Conservation (phyloP, 2,329 filamentous ascomycete species). For the Tolypocladium paradoxum region DNA sequence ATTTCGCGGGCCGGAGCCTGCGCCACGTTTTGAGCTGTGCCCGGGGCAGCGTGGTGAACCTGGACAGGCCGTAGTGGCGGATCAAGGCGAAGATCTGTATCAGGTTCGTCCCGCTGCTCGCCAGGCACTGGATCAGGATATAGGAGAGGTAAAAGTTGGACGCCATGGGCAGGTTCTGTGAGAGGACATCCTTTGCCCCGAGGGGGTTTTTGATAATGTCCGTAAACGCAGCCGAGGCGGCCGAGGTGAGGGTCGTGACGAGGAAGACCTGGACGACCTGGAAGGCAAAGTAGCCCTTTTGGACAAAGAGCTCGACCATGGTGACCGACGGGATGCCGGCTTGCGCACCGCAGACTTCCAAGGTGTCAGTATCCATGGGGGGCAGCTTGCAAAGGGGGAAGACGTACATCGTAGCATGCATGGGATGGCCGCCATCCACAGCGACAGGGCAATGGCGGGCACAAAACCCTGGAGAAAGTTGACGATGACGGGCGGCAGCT, state of each 20-base stretch:
- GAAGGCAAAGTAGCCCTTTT: constrained; percentile 86
- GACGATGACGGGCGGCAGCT: constrained; percentile 59
- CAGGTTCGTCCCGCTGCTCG: constrained; percentile 62
- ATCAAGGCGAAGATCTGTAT: constrained; percentile 59
- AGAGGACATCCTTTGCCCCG: constrained; percentile 52
- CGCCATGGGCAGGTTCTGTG: constrained; percentile 64
- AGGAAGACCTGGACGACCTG: constrained; percentile 89
- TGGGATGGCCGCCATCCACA: constrained; percentile 80
- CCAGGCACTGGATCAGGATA: constrained; percentile 84
- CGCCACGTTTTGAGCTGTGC: constrained; percentile 73
- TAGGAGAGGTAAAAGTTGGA: constrained; percentile 94
- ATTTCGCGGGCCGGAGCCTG: constrained; percentile 60
- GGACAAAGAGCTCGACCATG: constrained; percentile 75
- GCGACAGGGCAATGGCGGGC: constrained; percentile 65
- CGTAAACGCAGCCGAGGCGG: constrained; percentile 59
- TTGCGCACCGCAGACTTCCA: constrained; percentile 59
- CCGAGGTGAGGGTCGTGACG: constrained; percentile 71
- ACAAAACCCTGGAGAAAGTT: constrained; percentile 79
- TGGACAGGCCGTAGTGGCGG: constrained; percentile 48
- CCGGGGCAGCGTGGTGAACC: constrained; percentile 67
- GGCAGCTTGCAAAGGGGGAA: background rate
- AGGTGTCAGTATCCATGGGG: constrained; percentile 4
- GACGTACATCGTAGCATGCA: constrained; percentile 56
- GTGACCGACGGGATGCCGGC: constrained; percentile 72
- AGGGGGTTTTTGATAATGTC: constrained; percentile 53